Conservation (phyloP, 2,329 filamentous ascomycete genomes). For the Sphaerulina musiva region DNA sequence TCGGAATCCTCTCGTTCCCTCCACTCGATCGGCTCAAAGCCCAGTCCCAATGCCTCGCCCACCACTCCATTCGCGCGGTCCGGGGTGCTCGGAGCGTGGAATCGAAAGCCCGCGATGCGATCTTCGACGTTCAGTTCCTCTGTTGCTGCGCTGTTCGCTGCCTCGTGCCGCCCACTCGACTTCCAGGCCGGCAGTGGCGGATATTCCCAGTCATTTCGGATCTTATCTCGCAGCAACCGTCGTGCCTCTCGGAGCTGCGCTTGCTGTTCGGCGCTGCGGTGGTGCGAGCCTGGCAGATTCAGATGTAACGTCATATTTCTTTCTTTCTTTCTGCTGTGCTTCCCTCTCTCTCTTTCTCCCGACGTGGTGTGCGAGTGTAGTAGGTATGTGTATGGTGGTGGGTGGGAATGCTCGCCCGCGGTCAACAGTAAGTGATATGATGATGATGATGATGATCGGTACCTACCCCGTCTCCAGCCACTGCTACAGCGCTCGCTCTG, state of each 20-base stretch:
- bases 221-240: constrained; percentile 37
- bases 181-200: constrained; percentile 31
- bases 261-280: constrained; percentile 36
- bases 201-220: constrained; percentile 44
- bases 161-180: constrained; percentile 13
- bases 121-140: constrained; percentile 18
- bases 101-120: constrained; percentile 29
- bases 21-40: constrained; percentile 37
- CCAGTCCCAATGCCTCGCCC: constrained; percentile 19
- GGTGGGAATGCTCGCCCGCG: no score
- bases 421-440: no score
- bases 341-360: no score
- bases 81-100: constrained; percentile 17
- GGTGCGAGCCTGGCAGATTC: constrained; percentile 23
- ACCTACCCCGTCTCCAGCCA: neutral
- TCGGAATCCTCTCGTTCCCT: constrained; percentile 41
- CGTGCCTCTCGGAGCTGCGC: constrained; percentile 39
- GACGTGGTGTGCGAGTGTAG: neutral
- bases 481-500: no score
- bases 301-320: constrained; percentile 28
- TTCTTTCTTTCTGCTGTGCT: neutral
- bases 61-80: constrained; percentile 7
- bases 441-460: neutral
- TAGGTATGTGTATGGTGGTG: neutral
- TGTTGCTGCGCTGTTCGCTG: constrained; percentile 1